Conservation (phyloP, 106 monocot genomes). For the Gastrodia elata region DNA sequence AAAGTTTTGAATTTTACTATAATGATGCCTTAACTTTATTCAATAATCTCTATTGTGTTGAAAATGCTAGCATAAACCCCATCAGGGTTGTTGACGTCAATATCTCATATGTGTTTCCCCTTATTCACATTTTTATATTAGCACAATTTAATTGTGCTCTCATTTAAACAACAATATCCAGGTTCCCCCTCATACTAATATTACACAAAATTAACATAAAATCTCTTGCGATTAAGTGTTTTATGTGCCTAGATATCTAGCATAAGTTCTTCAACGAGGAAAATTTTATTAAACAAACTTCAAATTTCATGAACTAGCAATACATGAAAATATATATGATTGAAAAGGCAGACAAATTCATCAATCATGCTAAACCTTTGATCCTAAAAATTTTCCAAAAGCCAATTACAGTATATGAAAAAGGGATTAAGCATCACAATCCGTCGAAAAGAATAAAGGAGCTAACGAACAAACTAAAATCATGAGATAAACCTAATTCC, state of each 20-base stretch:
- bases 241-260: not conserved
- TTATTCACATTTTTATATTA: too few species aligned
- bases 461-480: not conserved
- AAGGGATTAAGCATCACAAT: not conserved
- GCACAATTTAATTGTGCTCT: too few species aligned
- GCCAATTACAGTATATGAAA: not conserved
- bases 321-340: not conserved
- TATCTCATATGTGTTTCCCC: too few species aligned
- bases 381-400: constrained; percentile 1
- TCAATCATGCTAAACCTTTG: not conserved
- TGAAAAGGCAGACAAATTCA: not conserved
- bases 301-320: not conserved
- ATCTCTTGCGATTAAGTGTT: not conserved
- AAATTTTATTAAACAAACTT: not conserved
- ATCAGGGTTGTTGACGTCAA: too few species aligned
- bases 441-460: not conserved
- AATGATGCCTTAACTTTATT: too few species aligned
- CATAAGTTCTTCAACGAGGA: not conserved
- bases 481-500: constrained; percentile 2
- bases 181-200: too few species aligned
- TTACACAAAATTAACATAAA: too few species aligned
- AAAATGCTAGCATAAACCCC: too few species aligned
- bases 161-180: too few species aligned
- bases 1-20: too few species aligned
- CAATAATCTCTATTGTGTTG: too few species aligned